Evolutionary conservation across 192 early-diverging fungal genomes (phyloP).

Genomic region (Podila epigama): DNA sequence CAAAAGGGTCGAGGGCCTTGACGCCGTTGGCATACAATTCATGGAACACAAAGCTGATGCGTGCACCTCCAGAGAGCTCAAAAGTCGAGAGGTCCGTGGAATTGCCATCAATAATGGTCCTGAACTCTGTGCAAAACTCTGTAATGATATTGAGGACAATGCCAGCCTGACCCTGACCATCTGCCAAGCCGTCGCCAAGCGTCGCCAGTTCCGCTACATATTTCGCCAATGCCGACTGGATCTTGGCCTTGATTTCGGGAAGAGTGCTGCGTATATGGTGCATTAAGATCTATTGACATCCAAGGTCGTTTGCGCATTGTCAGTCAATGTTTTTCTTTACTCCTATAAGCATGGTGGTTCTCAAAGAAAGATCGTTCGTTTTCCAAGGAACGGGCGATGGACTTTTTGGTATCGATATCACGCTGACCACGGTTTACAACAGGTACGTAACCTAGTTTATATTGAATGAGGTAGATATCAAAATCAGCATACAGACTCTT

Average conservation of each 20-base stretch:
- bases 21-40: conserved; percentile 94
- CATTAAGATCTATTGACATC: conserved; percentile 85
- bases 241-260: conserved; percentile 99
- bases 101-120: conserved; percentile 94
- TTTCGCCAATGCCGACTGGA: conserved; percentile 82
- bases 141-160: conserved; percentile 97
- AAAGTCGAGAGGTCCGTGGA: conserved; percentile 93
- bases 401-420: conserved; percentile 95
- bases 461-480: too few species aligned
- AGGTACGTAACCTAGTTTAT: conserved; percentile 88
- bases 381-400: conserved; percentile 89
- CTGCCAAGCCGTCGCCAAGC: conserved; percentile 91
- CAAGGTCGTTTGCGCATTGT: not conserved
- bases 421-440: conserved; percentile 99
- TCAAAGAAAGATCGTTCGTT: conserved; percentile 93
- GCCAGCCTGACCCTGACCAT: conserved; percentile 81
- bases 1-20: conserved; percentile 96
- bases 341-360: conserved; percentile 91
- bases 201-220: conserved; percentile 86
- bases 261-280: conserved; percentile 98
- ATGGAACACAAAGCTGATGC: conserved; percentile 99
- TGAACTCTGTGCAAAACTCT: conserved; percentile 98
- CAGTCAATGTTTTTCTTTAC: conserved; percentile 78
- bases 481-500: too few species aligned
- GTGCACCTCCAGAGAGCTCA: conserved; percentile 97